phyloP scores from a whole-genome alignment of 257 asterid species.

The Perilla frutescens region DNA sequence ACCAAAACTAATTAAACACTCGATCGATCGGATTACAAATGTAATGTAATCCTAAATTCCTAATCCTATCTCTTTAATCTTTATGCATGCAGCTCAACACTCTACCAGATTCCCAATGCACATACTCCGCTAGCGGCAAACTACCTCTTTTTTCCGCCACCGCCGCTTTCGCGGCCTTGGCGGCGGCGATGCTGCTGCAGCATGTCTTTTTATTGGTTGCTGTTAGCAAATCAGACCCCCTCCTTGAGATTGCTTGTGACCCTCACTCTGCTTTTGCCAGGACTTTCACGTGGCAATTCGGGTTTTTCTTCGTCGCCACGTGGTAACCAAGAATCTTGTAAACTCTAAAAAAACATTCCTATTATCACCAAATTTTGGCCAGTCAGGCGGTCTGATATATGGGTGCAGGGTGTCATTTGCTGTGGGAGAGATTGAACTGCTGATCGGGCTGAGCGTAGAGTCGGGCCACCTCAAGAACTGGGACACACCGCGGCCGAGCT shows the following conservation, averaged over 20 bases:
- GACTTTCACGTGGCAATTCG: slow-evolving; percentile 69
- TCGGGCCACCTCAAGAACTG: slow-evolving; percentile 87
- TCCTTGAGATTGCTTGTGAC: slow-evolving; percentile 55
- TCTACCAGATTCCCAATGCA: slow-evolving; percentile 57
- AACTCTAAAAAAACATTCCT: not conserved
- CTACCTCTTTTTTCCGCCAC: slow-evolving; percentile 64
- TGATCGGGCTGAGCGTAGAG: slow-evolving; percentile 82
- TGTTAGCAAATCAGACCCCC: slow-evolving; percentile 55
- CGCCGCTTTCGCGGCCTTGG: slow-evolving; percentile 71
- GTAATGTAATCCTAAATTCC: not conserved
- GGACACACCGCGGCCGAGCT: slow-evolving; percentile 56
- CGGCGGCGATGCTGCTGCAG: slow-evolving; percentile 71
- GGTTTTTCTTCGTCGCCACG: slow-evolving; percentile 74
- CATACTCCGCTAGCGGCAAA: slow-evolving; percentile 65
- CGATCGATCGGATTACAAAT: too few species aligned
- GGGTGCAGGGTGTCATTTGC: slow-evolving; percentile 70
- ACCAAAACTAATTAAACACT: too few species aligned
- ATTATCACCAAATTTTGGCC: too few species aligned
- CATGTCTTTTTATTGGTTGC: slow-evolving; percentile 71
- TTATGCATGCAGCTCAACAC: slow-evolving; percentile 54
- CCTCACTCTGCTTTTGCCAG: slow-evolving; percentile 58
- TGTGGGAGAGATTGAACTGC: slow-evolving; percentile 74
- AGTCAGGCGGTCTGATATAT: too few species aligned
- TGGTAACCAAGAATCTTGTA: slow-evolving; percentile 50
- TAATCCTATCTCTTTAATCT: not conserved